Base-by-base conservation (phyloP, 257 asterid species). In the Penstemon eatonii region DNA sequence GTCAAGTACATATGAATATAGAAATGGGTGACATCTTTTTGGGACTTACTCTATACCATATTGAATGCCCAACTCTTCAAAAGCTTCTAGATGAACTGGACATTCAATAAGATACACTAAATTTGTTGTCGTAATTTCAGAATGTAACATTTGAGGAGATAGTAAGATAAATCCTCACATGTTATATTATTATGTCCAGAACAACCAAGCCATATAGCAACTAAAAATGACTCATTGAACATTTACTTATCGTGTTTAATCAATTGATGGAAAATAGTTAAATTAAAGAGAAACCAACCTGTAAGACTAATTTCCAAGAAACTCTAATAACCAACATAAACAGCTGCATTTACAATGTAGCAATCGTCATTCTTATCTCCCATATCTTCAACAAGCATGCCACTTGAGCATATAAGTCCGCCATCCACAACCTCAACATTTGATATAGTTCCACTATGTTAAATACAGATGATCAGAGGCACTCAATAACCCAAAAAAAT, bases 311-410 rank as follows among this genome's bases (percentile, higher is more conserved):
- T 8, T 64, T 54, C 8, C 12, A 39, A 53, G 10, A 60, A 68
- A 59, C 66, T 68, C 78, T 76, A 91, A 60, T 89, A 91, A 58
- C 98, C 98, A 78, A 91, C 91, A 75, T 91, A 91, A 40, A 89
- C 96, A 70, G 95, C 98, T 43, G 96, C 98, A 78, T 89, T 91
- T 52, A 91, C 98, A 49, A 91, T 84, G 82, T 87, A 91, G 75
- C 96, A 91, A 66, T 87, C 88, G 0, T 91, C 96, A 66, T 87
- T 89, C 75, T 77, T 87, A 80, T 91, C 98, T 65, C 96, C 98
- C 98, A 91, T 91, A 72, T 91, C 96, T 78, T 91, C 94, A 39
- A 91, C 98, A 12, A 37, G 86, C 70, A 91, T 96, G 18, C 98
- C 98, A 62, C 96, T 91, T 9, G 96, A 89, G 84, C 96, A 87